These are phyloP conservation scores for Chaetomiaceae sp. DNA, from an alignment of 2,329 filamentous ascomycete genomes.

Conservation along the genomic window DNA sequence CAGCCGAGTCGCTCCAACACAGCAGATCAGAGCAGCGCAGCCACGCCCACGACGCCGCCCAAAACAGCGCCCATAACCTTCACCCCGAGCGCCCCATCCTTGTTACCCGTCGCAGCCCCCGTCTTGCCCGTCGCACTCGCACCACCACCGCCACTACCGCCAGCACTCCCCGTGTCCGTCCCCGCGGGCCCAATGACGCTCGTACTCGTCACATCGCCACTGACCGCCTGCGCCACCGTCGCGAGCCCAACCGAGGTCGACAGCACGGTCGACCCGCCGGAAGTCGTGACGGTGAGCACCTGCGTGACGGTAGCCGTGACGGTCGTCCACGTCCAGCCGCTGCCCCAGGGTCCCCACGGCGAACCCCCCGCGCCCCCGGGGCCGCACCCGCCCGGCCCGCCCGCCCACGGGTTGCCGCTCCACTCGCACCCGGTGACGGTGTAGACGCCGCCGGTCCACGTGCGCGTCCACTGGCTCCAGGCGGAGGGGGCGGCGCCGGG, in stretches of 20 bases:
- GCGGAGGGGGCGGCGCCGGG: too few relatives aligned
- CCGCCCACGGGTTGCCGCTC: slow-evolving; percentile 36
- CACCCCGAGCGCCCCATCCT: background rate
- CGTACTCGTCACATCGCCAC: slow-evolving; percentile 28
- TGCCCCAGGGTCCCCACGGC: slow-evolving; percentile 37
- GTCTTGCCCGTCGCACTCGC: background rate
- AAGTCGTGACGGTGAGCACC: slow-evolving; percentile 29
- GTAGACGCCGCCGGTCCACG: slow-evolving; percentile 34
- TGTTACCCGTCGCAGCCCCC: background rate
- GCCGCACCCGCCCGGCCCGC: slow-evolving; percentile 34
- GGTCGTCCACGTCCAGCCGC: slow-evolving; percentile 35
- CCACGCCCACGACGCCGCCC: slow-evolving; percentile 27
- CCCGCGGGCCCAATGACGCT: slow-evolving; percentile 22
- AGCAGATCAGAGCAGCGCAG: slow-evolving; percentile 24
- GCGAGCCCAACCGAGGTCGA: slow-evolving; percentile 26
- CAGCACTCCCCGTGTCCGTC: slow-evolving; percentile 1
- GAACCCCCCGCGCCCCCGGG: slow-evolving; percentile 27
- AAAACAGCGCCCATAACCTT: slow-evolving; percentile 24
- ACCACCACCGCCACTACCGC: background rate
- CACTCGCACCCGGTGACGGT: slow-evolving; percentile 39
- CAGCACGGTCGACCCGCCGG: slow-evolving; percentile 12
- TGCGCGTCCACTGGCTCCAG: slow-evolving; percentile 20
- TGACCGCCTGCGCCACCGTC: slow-evolving; percentile 28
- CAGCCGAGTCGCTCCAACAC: background rate
- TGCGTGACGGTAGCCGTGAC: slow-evolving; percentile 30